phyloP scores from a whole-genome alignment of 768 basidiomycete genomes.

The Crepidotus variabilis region DNA sequence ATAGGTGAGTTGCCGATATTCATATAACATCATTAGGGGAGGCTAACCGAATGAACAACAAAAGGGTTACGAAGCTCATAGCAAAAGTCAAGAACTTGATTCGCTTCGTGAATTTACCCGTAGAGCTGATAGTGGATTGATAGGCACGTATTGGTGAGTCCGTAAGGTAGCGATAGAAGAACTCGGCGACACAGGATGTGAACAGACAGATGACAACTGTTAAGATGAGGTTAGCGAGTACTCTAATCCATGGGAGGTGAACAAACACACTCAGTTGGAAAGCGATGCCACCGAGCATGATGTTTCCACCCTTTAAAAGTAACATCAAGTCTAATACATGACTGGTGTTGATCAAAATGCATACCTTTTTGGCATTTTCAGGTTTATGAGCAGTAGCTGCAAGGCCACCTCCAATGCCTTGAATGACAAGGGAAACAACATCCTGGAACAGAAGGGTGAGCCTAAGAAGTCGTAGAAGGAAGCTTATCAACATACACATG shows the following conservation, averaged over 20 bases:
- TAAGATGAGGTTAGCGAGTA: not conserved
- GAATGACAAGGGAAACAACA: constrained; percentile 52
- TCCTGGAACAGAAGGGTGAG: constrained; percentile 29
- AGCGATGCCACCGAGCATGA: constrained; percentile 65
- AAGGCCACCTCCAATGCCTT: constrained; percentile 61
- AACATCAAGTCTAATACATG: not conserved
- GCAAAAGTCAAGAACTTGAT: constrained; percentile 31
- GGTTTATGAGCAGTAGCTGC: constrained; percentile 35
- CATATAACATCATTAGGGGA: not conserved
- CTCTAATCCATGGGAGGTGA: not conserved
- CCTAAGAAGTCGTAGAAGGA: not conserved
- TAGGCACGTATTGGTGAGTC: constrained; percentile 25
- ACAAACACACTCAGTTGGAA: constrained; percentile 48
- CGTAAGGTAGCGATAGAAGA: constrained; percentile 36
- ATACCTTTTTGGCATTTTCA: constrained; percentile 12
- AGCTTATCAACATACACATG: constrained; percentile 23
- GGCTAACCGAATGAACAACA: constrained; percentile 44
- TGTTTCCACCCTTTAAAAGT: constrained; percentile 26
- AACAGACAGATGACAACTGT: constrained; percentile 42
- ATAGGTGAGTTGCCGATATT: not conserved
- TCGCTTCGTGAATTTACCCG: constrained; percentile 12
- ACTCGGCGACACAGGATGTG: constrained; percentile 38
- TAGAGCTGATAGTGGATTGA: not conserved
- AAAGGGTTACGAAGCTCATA: constrained; percentile 33
- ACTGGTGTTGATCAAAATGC: not conserved